Base-by-base conservation (phyloP, 164 flowering plant species). In the grape (Vitis vinifera) region DNA sequence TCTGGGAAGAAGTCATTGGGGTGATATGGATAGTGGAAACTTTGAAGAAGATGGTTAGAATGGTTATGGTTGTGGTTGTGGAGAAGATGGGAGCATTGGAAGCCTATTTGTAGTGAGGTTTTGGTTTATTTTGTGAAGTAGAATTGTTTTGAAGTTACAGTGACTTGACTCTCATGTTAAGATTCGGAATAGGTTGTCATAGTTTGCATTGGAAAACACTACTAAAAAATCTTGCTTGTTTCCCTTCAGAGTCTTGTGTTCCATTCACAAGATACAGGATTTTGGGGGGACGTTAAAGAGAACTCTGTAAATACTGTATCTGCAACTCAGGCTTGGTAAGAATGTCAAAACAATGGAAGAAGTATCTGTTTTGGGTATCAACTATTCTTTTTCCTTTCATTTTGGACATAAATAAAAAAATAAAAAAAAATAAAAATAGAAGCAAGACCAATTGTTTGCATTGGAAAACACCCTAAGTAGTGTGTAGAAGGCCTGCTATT, bases 121-220 rank as follows among this genome's bases (percentile, higher is more conserved):
- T 62, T 16, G 62, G 60, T 3, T 68, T 31, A 7, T 50, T 44
- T 48, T 51, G 47, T 65, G 47, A 55, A n/a, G 55, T 9, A 30
- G 12, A 57, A 70, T 57, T 64, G 37, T 30, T 68, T 62, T 6
- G 49, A 66, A 74, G 76, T 44, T 70, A 13, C 3, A 31, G 59
- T 76, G 59, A 80, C 88, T 78, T 85, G 81, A 60, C 82, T 77
- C 79, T 51, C 78, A 75, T 74, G 47, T 76, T 55, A 82, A 84
- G 85, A 50, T 71, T 77, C 15, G 67, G 7, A 59, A 23, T 44
- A 55, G 58, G 53, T 11, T 16, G 17, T 61, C 50, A 44, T 79
- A 74, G 85, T 63, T 82, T 82, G 85, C 73, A 82, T 71, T 79
- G 69, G 77, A 82, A 82, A 76, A 77, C 85, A 79, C 85, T 79